These are phyloP conservation scores for Trichoderma reesei DNA, from an alignment of 495 filamentous ascomycete genomes.

Conservation along the genomic window DNA sequence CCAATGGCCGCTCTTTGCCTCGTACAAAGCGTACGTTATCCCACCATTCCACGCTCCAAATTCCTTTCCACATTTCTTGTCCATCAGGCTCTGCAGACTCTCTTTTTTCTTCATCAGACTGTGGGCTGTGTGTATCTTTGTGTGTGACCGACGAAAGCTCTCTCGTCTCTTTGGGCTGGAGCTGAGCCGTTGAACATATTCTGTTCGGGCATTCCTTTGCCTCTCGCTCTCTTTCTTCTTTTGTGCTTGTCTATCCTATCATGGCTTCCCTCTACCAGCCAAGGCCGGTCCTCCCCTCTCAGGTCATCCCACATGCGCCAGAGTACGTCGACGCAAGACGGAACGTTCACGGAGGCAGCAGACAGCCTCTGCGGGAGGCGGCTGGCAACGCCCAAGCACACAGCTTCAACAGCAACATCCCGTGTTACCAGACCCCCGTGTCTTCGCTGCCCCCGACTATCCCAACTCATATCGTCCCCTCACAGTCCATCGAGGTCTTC, in stretches of 20 bases:
- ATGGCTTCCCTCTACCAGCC: conserved; percentile 21
- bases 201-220: conserved; percentile 26
- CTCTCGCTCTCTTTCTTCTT: conserved; percentile 14
- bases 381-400: conserved; percentile 40
- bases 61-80: conserved; percentile 11
- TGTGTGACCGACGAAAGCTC: not conserved
- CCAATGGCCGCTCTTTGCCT: conserved; percentile 5
- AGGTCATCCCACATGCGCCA: conserved; percentile 21
- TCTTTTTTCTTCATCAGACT: not conserved
- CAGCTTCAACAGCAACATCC: conserved; percentile 26
- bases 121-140: not conserved
- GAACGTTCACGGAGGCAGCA: conserved; percentile 17
- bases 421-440: conserved; percentile 27
- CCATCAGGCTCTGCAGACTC: conserved; percentile 9
- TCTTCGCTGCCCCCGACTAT: conserved; percentile 20
- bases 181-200: conserved; percentile 10
- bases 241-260: too few relatives aligned
- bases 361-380: conserved; percentile 38
- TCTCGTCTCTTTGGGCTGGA: not conserved
- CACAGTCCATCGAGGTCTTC: conserved; percentile 24
- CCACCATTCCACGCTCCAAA: conserved; percentile 10
- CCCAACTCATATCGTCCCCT: conserved; percentile 31
- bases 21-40: conserved; percentile 9
- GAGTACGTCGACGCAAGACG: conserved; percentile 23
- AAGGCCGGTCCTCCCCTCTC: conserved; percentile 24